Conservation (phyloP, 495 filamentous ascomycete species). For the Thozetella sp. region DNA sequence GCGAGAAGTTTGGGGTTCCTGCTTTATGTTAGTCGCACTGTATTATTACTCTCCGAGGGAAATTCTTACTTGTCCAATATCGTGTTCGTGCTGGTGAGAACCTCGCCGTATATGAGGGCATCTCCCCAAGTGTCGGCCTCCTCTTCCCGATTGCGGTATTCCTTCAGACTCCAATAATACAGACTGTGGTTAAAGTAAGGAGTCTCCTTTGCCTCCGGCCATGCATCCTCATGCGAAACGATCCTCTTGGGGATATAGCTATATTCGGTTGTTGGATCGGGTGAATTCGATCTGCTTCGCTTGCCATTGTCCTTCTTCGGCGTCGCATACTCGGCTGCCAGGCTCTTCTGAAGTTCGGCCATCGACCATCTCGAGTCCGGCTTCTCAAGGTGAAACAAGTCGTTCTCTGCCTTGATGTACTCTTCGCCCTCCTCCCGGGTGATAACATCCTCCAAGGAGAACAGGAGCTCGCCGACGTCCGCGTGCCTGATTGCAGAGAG, state of each 20-base stretch:
- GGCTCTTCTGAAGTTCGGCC: slow-evolving; percentile 28
- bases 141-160: slow-evolving; percentile 58
- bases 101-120: slow-evolving; percentile 83
- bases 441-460: slow-evolving; percentile 67
- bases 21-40: slow-evolving; percentile 4
- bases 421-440: slow-evolving; percentile 67
- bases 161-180: slow-evolving; percentile 72
- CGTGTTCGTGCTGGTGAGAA: slow-evolving; percentile 92
- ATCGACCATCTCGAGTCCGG: slow-evolving; percentile 62
- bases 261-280: slow-evolving; percentile 76
- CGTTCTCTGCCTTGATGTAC: slow-evolving; percentile 82
- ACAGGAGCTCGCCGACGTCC: slow-evolving; percentile 68
- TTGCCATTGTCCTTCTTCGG: slow-evolving; percentile 19
- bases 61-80: slow-evolving; percentile 81
- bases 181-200: slow-evolving; percentile 86
- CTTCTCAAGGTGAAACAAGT: slow-evolving; percentile 78
- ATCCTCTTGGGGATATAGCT: slow-evolving; percentile 71
- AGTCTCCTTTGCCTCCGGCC: slow-evolving; percentile 74
- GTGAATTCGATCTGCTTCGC: slow-evolving; percentile 10
- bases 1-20: slow-evolving; percentile 80
- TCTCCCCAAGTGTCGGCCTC: slow-evolving; percentile 72
- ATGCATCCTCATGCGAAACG: slow-evolving; percentile 67
- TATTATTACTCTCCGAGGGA: neutral
- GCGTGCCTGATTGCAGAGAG: slow-evolving; percentile 69
- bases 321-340: slow-evolving; percentile 23